Percentiles rank a stretch among this genome's conserved stretches.
Conservation (phyloP, 108 stramenopile species). For the Nannochloropsis oceanica region DNA sequence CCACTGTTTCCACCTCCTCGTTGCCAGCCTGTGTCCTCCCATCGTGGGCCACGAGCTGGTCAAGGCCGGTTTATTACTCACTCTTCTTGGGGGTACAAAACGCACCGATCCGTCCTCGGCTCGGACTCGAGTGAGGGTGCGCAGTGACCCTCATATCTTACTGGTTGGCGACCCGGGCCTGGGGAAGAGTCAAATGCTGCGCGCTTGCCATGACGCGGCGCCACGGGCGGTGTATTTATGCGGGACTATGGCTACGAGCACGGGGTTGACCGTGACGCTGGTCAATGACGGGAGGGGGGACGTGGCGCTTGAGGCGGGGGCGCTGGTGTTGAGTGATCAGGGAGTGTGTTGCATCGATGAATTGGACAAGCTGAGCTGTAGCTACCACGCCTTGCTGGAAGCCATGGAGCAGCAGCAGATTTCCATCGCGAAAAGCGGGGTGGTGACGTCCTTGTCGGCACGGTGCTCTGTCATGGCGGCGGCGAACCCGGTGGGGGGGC, state of each 20-base stretch:
- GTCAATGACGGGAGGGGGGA: constrained; percentile 72
- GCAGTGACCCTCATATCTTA: constrained; percentile 35
- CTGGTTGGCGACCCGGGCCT: constrained; percentile 57
- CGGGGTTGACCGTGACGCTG: constrained; percentile 74
- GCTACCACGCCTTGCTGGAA: constrained; percentile 62
- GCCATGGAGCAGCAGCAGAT: constrained; percentile 98
- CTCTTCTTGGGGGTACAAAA: constrained; percentile 76
- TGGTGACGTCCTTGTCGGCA: constrained; percentile 68
- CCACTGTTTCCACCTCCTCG: constrained; percentile 73
- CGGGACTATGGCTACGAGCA: constrained; percentile 77
- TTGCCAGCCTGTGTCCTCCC: constrained; percentile 72
- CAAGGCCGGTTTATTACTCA: constrained; percentile 89
- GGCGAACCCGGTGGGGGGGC: constrained; percentile 90
- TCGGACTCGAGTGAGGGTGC: not conserved
- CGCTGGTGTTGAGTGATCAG: constrained; percentile 81
- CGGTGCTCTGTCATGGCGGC: constrained; percentile 89
- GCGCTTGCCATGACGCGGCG: constrained; percentile 69
- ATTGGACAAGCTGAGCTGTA: constrained; percentile 87
- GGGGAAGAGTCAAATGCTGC: constrained; percentile 91
- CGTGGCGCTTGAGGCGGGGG: constrained; percentile 86
- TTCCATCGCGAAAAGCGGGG: constrained; percentile 91
- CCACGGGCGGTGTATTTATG: constrained; percentile 88
- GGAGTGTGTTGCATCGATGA: constrained; percentile 97
- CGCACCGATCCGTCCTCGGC: not conserved
- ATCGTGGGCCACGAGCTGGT: constrained; percentile 95